phyloP scores from a whole-genome alignment of 192 early-diverging fungal species.

The Coemansia sp. region DNA sequence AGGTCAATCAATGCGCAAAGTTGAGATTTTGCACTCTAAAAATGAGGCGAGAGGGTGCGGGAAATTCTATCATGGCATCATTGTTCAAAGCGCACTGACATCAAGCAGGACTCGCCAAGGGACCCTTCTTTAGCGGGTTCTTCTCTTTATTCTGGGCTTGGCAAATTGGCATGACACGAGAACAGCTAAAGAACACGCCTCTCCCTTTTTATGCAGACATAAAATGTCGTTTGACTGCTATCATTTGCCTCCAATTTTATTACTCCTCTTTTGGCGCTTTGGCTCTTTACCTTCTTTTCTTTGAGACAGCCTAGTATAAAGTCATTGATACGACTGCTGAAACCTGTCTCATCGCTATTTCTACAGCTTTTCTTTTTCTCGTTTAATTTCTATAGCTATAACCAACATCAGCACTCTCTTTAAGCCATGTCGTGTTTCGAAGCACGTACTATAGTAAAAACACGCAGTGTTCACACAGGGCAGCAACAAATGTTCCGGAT shows the following conservation, averaged over 20 bases:
- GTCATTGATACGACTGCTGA: too few species aligned
- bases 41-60: neutral
- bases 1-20: neutral
- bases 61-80: neutral
- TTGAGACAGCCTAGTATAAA: too few species aligned
- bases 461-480: conserved; percentile 11
- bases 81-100: neutral
- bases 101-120: neutral
- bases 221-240: too few species aligned
- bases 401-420: neutral
- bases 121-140: neutral
- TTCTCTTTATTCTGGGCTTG: neutral
- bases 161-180: neutral
- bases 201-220: neutral
- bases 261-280: too few species aligned
- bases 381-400: neutral
- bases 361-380: neutral
- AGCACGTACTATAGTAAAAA: conserved; percentile 8
- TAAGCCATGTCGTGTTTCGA: conserved; percentile 5
- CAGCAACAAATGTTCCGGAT: conserved; percentile 22
- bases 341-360: neutral
- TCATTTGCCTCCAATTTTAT: too few species aligned
- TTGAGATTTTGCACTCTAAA: neutral
- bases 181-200: neutral
- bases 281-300: too few species aligned